These are phyloP conservation scores for Mycosphaerella sp. DNA, from an alignment of 2,329 filamentous ascomycete species.

Conservation along the genomic window DNA sequence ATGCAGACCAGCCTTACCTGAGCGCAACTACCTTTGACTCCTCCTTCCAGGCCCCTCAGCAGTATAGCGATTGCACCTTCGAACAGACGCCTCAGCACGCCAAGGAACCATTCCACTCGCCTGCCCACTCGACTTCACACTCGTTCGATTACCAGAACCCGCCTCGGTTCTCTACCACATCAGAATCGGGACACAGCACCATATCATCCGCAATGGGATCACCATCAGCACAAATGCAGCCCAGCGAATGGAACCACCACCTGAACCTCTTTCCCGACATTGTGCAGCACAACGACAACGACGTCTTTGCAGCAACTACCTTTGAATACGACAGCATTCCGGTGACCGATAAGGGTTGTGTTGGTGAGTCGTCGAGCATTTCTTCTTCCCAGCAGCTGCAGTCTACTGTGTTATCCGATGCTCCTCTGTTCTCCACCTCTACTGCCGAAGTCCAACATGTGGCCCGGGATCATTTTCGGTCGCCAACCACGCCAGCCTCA, in stretches of 20 bases:
- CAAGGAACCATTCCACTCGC: constrained; percentile 40
- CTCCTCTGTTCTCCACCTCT: neutral
- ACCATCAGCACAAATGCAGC: constrained; percentile 54
- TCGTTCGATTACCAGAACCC: constrained; percentile 42
- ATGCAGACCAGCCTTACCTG: constrained; percentile 26
- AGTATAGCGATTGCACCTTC: constrained; percentile 34
- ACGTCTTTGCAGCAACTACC: constrained; percentile 51
- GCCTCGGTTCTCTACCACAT: constrained; percentile 43
- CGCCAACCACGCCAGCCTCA: constrained; percentile 27
- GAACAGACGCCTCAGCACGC: constrained; percentile 34
- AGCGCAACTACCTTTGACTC: constrained; percentile 34
- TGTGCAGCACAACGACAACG: constrained; percentile 51
- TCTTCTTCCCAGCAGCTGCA: constrained; percentile 31
- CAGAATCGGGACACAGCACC: constrained; percentile 44
- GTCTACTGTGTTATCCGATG: constrained; percentile 19
- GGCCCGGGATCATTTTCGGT: constrained; percentile 23
- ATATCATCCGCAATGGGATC: constrained; percentile 48
- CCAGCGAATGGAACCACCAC: constrained; percentile 50
- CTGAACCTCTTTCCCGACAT: constrained; percentile 56
- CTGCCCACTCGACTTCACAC: constrained; percentile 39
- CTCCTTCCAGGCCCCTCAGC: constrained; percentile 29
- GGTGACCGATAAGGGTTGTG: constrained; percentile 43
- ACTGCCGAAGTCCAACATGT: constrained; percentile 9
- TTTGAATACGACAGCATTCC: constrained; percentile 49
- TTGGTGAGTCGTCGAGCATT: constrained; percentile 44